These are phyloP conservation scores for Thraustotheca clavata DNA, from an alignment of 352 stramenopile genomes.

Conservation along the genomic window DNA sequence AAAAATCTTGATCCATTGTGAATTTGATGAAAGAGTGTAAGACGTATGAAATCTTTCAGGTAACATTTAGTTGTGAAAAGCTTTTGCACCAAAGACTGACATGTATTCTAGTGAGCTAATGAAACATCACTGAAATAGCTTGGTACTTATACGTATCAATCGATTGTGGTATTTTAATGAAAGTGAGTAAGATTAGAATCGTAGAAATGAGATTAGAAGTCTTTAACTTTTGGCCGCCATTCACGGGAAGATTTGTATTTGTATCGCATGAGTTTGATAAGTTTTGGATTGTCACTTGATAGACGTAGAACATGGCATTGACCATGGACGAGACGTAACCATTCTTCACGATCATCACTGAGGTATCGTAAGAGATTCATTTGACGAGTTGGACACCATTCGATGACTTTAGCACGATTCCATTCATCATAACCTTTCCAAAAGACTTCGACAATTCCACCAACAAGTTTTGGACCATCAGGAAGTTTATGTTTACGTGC, in stretches of 20 bases:
- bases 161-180: no score
- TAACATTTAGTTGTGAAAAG: no score
- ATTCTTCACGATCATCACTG: constrained; percentile 46
- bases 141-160: no score
- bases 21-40: no score
- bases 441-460: constrained; percentile 69
- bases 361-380: constrained; percentile 67
- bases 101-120: no score
- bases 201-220: no score
- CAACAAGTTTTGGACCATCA: constrained; percentile 33
- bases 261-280: constrained; percentile 53
- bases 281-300: constrained; percentile 42
- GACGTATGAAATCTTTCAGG: no score
- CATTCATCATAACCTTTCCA: constrained; percentile 57
- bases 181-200: no score
- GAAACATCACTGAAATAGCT: no score
- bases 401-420: constrained; percentile 55
- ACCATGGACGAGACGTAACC: constrained; percentile 36
- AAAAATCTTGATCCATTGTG: no score
- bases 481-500: constrained; percentile 19
- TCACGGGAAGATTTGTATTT: constrained; percentile 41
- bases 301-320: constrained; percentile 71
- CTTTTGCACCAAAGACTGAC: no score
- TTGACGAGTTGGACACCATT: constrained; percentile 52
- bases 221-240: constrained; percentile 64